Conservation (phyloP, 352 stramenopile genomes). For the Pythium folliculosum region DNA sequence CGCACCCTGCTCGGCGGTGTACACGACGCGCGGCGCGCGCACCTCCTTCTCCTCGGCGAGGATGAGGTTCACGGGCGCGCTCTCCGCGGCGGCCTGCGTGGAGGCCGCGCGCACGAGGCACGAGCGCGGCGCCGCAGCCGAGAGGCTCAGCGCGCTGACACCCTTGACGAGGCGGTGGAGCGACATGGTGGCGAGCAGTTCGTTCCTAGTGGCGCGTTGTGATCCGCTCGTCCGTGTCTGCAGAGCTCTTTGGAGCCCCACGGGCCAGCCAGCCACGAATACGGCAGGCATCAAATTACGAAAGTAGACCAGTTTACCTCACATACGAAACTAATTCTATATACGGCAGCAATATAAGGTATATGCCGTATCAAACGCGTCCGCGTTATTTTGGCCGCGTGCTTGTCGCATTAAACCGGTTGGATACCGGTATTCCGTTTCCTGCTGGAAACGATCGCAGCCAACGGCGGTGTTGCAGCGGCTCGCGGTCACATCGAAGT, state of each 20-base stretch:
- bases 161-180: conserved; percentile 60
- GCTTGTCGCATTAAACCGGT: conserved; percentile 13
- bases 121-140: conserved; percentile 35
- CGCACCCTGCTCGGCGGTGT: conserved; percentile 53
- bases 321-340: neutral
- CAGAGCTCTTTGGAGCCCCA: neutral
- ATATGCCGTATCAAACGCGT: conserved; percentile 3
- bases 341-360: neutral
- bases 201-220: no score
- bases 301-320: neutral
- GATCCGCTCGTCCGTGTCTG: no score
- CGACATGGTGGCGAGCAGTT: conserved; percentile 16
- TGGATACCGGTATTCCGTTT: conserved; percentile 16
- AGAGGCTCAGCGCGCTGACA: conserved; percentile 56
- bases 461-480: conserved; percentile 21
- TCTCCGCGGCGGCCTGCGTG: conserved; percentile 35
- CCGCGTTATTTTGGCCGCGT: neutral
- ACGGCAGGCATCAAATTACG: neutral
- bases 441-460: conserved; percentile 15
- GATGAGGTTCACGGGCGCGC: conserved; percentile 59
- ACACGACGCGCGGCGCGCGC: conserved; percentile 66
- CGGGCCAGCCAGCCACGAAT: conserved; percentile 19
- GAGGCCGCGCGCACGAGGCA: conserved; percentile 38
- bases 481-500: conserved; percentile 8
- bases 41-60: conserved; percentile 74